Evolutionary conservation across 345 rosid genomes (phyloP).

Genomic region (Rhodomyrtus tomentosa): DNA sequence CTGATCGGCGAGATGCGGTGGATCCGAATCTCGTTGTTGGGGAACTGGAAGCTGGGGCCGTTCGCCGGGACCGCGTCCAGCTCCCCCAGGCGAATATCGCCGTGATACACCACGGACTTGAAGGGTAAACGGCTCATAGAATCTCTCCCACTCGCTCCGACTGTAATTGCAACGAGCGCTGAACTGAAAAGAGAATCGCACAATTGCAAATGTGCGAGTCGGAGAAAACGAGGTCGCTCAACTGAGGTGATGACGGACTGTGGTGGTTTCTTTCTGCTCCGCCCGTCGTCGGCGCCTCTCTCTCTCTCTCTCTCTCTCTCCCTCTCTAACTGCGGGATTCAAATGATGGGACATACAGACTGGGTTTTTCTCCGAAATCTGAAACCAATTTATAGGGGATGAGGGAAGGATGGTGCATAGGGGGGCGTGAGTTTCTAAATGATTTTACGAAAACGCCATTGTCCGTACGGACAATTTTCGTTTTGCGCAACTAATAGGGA

Average conservation of each 20-base stretch:
- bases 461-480: background rate
- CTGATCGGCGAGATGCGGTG: conserved; percentile 57
- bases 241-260: background rate
- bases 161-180: background rate
- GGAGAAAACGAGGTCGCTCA: background rate
- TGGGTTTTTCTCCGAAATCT: background rate
- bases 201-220: background rate
- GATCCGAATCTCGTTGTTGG: conserved; percentile 86
- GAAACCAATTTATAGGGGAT: background rate
- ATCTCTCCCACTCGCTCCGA: background rate
- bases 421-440: background rate
- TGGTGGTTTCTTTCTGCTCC: background rate
- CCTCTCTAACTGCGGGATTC: background rate
- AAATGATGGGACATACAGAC: background rate
- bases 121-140: conserved; percentile 74
- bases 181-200: background rate
- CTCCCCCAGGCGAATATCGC: conserved; percentile 72
- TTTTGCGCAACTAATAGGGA: background rate
- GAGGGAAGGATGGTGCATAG: background rate
- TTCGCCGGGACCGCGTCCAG: conserved; percentile 49
- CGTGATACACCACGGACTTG: conserved; percentile 71
- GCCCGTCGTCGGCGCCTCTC: background rate
- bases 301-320: background rate
- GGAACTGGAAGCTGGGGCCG: conserved; percentile 58
- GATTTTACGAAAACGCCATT: background rate